These are phyloP conservation scores for Fraxinus ornus DNA, from an alignment of 305 asterid genomes.

Conservation along the genomic window DNA sequence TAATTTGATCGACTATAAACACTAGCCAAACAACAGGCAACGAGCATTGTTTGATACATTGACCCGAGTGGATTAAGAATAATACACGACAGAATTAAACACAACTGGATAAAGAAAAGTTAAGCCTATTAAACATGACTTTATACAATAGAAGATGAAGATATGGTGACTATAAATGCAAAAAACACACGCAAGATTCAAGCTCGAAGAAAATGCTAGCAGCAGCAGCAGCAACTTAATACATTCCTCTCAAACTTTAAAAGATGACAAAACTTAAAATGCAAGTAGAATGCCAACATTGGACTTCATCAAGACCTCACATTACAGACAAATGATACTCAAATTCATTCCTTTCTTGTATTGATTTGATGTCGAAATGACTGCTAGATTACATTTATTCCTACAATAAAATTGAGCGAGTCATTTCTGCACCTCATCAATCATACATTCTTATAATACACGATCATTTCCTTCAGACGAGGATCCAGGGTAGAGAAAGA, in stretches of 20 bases:
- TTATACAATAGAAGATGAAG: background rate
- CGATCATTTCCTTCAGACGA: slow-evolving; percentile 21
- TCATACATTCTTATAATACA: slow-evolving; percentile 23
- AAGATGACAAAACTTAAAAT: background rate
- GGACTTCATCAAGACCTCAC: background rate
- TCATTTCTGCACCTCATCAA: background rate
- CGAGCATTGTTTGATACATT: background rate
- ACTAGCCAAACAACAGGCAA: background rate
- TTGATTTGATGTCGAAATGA: background rate
- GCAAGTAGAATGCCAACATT: background rate
- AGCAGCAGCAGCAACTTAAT: background rate
- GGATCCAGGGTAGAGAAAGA: slow-evolving; percentile 2
- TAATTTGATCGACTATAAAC: background rate
- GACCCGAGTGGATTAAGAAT: background rate
- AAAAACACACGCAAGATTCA: background rate
- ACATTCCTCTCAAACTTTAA: background rate
- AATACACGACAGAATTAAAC: background rate
- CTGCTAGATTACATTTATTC: background rate
- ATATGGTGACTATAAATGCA: background rate
- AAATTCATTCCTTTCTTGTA: background rate
- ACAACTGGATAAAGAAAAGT: background rate
- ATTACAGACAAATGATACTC: background rate
- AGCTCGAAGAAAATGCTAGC: background rate
- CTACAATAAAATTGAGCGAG: background rate
- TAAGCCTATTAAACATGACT: background rate